phyloP scores from a whole-genome alignment of 352 stramenopile species.

The Phytophthora europaea region DNA sequence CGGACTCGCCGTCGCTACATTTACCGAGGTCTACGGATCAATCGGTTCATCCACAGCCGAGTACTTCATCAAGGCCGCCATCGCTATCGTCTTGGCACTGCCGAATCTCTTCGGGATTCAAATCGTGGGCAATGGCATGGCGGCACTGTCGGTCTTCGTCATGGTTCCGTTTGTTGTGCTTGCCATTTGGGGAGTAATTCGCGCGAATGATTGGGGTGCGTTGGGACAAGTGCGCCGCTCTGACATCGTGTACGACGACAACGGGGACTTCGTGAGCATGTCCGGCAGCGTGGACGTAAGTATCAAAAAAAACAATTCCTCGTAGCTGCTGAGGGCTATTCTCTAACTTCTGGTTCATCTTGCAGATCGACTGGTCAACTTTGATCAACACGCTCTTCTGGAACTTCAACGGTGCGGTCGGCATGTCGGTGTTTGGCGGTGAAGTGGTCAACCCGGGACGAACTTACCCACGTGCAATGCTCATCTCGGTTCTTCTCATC shows the following conservation, averaged over 20 bases:
- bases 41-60: constrained; percentile 39
- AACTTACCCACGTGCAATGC: constrained; percentile 88
- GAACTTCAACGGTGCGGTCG: constrained; percentile 96
- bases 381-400: constrained; percentile 97
- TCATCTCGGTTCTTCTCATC: constrained; percentile 83
- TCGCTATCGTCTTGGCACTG: constrained; percentile 49
- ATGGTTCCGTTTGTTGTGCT: constrained; percentile 93
- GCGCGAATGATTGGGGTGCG: constrained; percentile 43
- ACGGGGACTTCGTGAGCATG: constrained; percentile 54
- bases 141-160: constrained; percentile 84
- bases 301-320: not conserved
- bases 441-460: constrained; percentile 87
- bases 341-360: constrained; percentile 6
- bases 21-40: constrained; percentile 50
- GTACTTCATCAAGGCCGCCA: constrained; percentile 58
- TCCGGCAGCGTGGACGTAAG: constrained; percentile 38
- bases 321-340: not conserved
- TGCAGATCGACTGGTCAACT: constrained; percentile 51
- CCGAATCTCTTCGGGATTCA: constrained; percentile 72
- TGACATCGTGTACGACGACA: constrained; percentile 44
- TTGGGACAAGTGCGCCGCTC: constrained; percentile 48
- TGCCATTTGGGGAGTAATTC: constrained; percentile 42
- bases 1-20: constrained; percentile 63
- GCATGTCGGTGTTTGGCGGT: constrained; percentile 87
- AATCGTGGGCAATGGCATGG: constrained; percentile 84